Evolutionary conservation across 805 yeast species (phyloP).

Genomic region (Candida gorgasii): DNA sequence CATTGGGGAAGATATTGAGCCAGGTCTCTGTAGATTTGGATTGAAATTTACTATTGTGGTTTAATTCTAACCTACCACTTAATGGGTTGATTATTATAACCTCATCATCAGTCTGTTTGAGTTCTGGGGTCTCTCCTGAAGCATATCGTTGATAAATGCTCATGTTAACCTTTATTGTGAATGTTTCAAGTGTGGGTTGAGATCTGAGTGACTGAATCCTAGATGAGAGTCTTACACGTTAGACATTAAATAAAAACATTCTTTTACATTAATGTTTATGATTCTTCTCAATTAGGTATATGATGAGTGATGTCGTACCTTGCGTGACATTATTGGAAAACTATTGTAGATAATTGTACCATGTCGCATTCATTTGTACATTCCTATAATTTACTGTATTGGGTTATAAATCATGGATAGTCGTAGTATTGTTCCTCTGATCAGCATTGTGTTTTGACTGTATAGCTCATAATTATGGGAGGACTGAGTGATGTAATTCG

Average conservation of each 20-base stretch:
- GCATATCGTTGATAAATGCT: slow-evolving; percentile 40
- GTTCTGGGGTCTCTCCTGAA: slow-evolving; percentile 26
- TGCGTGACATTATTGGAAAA: background rate
- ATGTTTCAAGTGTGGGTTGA: no score
- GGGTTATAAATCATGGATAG: no score
- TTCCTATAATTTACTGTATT: no score
- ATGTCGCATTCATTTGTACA: background rate
- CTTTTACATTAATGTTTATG: slow-evolving; percentile 1
- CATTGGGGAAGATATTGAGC: slow-evolving; percentile 44
- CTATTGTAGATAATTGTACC: no score
- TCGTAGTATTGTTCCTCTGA: no score
- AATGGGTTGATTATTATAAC: slow-evolving; percentile 24
- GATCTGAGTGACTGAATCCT: background rate
- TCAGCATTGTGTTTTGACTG: no score
- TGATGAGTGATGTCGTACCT: background rate
- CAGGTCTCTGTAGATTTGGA: slow-evolving; percentile 25
- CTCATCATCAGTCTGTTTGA: slow-evolving; percentile 8
- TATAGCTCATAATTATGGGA: no score
- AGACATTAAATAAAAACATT: slow-evolving; percentile 4
- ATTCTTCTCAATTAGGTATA: slow-evolving; percentile 1
- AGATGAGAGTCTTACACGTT: background rate
- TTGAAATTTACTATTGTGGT: slow-evolving; percentile 12
- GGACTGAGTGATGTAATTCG: no score
- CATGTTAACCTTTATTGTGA: slow-evolving; percentile 28
- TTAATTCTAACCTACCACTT: slow-evolving; percentile 25